Conservation (phyloP, 257 asterid genomes). For the Scutellaria barbata region DNA sequence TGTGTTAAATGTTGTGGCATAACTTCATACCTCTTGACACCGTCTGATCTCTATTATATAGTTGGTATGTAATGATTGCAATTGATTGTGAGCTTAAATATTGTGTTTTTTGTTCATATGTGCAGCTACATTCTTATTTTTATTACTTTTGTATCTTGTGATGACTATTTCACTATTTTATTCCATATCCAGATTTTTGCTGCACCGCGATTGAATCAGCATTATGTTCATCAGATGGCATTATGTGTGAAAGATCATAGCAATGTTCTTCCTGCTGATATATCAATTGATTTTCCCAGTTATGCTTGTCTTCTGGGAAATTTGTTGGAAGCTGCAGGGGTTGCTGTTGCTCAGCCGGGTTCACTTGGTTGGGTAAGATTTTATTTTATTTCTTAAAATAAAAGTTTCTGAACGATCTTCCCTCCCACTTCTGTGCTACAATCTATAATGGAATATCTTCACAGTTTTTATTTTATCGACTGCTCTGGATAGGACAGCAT, state of each 20-base stretch:
- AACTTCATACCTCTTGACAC: conserved; percentile 11
- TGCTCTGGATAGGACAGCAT: conserved; percentile 15
- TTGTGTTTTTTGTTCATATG: conserved; percentile 15
- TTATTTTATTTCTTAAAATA: background rate
- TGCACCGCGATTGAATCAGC: conserved; percentile 66
- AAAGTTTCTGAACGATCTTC: background rate
- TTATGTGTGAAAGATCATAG: conserved; percentile 63
- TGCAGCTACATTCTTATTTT: conserved; percentile 12
- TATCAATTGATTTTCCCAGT: conserved; percentile 79
- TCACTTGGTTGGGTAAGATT: conserved; percentile 75
- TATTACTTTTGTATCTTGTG: conserved; percentile 14
- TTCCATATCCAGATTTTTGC: conserved; percentile 69
- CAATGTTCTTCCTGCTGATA: conserved; percentile 68
- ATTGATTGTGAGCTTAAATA: conserved; percentile 16
- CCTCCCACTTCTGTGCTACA: conserved; percentile 22
- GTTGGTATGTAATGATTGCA: conserved; percentile 8
- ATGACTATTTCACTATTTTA: conserved; percentile 30
- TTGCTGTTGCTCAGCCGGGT: conserved; percentile 66
- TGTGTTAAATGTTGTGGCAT: conserved; percentile 14
- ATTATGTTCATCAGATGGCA: conserved; percentile 77
- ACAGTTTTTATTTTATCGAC: conserved; percentile 16
- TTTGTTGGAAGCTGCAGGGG: conserved; percentile 81
- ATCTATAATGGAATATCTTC: conserved; percentile 24
- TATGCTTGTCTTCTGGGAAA: conserved; percentile 90
- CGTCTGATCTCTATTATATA: background rate